phyloP scores from a whole-genome alignment of 306 rosid species.

The Fragaria ananassa region DNA sequence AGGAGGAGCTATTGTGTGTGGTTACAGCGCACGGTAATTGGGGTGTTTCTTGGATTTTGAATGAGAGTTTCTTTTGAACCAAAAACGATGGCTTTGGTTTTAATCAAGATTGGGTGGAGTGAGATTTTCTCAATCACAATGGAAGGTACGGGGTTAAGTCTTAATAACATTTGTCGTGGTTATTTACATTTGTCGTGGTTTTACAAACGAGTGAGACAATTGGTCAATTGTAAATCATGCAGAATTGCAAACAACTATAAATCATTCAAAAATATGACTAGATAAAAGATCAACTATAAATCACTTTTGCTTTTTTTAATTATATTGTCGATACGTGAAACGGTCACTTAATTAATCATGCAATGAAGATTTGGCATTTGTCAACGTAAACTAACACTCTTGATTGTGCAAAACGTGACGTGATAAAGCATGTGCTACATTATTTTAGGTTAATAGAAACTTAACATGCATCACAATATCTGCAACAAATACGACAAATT shows the following conservation, averaged over 20 bases:
- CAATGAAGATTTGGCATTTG: neutral
- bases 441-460: neutral
- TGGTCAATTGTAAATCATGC: neutral
- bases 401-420: neutral
- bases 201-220: too few relatives aligned
- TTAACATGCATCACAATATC: neutral
- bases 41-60: neutral
- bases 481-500: neutral
- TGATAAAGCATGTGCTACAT: neutral
- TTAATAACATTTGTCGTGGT: neutral
- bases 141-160: neutral
- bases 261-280: neutral
- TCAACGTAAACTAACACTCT: neutral
- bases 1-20: neutral
- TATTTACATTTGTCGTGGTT: neutral
- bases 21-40: neutral
- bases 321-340: neutral
- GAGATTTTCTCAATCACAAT: neutral
- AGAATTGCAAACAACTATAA: neutral
- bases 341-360: neutral
- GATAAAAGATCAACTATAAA: neutral
- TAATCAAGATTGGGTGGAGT: neutral
- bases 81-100: neutral
- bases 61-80: neutral
- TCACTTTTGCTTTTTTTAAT: neutral